Evolutionary conservation across 495 filamentous ascomycete species (phyloP).

Genomic region (Neurospora sp.): DNA sequence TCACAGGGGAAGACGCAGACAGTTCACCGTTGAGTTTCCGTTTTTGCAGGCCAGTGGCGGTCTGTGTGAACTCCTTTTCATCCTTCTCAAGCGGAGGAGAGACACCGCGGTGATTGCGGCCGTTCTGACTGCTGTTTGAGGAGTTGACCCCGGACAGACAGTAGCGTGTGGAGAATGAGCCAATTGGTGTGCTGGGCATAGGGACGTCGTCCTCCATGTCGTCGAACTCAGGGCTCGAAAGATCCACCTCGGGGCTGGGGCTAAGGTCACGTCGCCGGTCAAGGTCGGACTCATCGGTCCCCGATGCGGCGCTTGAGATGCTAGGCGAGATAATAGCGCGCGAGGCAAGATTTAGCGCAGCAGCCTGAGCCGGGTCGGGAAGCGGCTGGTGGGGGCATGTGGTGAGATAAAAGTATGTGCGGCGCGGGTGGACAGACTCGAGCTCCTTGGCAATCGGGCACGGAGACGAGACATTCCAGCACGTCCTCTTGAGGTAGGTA

Average conservation of each 20-base stretch:
- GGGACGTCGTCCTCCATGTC: slow-evolving; percentile 54
- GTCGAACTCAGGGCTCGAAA: slow-evolving; percentile 80
- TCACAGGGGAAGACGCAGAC: slow-evolving; percentile 31
- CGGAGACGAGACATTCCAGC: slow-evolving; percentile 67
- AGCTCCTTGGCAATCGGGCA: slow-evolving; percentile 91
- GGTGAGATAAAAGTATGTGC: slow-evolving; percentile 92
- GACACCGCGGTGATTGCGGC: slow-evolving; percentile 57
- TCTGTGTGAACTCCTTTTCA: slow-evolving; percentile 94
- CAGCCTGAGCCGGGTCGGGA: slow-evolving; percentile 52
- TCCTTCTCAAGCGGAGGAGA: slow-evolving; percentile 90
- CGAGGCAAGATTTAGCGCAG: slow-evolving; percentile 27
- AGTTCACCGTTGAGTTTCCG: slow-evolving; percentile 49
- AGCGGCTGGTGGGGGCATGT: slow-evolving; percentile 74
- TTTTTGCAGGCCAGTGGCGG: slow-evolving; percentile 76
- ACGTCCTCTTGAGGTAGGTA: slow-evolving; percentile 73
- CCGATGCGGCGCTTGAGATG: slow-evolving; percentile 60
- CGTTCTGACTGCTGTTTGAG: slow-evolving; percentile 3
- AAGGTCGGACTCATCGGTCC: slow-evolving; percentile 57
- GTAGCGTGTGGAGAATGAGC: slow-evolving; percentile 46
- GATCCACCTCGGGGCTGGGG: slow-evolving; percentile 85
- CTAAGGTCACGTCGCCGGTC: slow-evolving; percentile 68
- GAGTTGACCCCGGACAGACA: slow-evolving; percentile 25
- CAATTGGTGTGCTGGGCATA: slow-evolving; percentile 45
- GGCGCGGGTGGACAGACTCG: slow-evolving; percentile 81
- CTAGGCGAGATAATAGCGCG: slow-evolving; percentile 71